Evolutionary conservation across 129 eudicot genomes (phyloP).

Genomic region (Saposhnikovia divaricata): DNA sequence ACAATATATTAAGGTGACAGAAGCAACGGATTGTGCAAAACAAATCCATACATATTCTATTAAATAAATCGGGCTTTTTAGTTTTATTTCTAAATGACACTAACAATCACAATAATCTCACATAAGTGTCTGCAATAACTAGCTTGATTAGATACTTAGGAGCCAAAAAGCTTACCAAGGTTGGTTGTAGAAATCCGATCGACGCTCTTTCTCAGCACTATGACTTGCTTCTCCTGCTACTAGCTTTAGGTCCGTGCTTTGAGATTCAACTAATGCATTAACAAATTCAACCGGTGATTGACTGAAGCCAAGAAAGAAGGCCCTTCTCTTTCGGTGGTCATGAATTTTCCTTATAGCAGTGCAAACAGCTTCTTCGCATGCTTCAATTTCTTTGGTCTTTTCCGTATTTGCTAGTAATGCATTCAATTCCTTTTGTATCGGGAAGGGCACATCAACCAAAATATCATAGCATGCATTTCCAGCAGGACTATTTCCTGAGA

Average conservation of each 20-base stretch:
- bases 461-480: slow-evolving; percentile 92
- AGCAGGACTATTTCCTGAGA: slow-evolving; percentile 75
- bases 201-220: slow-evolving; percentile 72
- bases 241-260: slow-evolving; percentile 69
- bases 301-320: slow-evolving; percentile 94
- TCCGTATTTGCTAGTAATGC: slow-evolving; percentile 66
- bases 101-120: not conserved
- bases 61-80: not conserved
- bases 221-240: slow-evolving; percentile 70
- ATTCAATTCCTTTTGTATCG: slow-evolving; percentile 75
- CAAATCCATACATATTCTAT: not conserved
- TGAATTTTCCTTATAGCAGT: slow-evolving; percentile 73
- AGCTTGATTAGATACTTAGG: not conserved
- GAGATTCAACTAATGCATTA: slow-evolving; percentile 82
- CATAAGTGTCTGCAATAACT: not conserved
- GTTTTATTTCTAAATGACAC: not conserved
- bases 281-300: slow-evolving; percentile 91
- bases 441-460: slow-evolving; percentile 78
- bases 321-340: slow-evolving; percentile 81
- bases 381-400: slow-evolving; percentile 73
- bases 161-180: slow-evolving; percentile 59
- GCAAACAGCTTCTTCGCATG: slow-evolving; percentile 85
- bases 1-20: not conserved
- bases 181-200: slow-evolving; percentile 80
- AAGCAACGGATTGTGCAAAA: not conserved